Evolutionary conservation across 1,139 yeast species (phyloP).

Genomic region (Taiozyma sp.): DNA sequence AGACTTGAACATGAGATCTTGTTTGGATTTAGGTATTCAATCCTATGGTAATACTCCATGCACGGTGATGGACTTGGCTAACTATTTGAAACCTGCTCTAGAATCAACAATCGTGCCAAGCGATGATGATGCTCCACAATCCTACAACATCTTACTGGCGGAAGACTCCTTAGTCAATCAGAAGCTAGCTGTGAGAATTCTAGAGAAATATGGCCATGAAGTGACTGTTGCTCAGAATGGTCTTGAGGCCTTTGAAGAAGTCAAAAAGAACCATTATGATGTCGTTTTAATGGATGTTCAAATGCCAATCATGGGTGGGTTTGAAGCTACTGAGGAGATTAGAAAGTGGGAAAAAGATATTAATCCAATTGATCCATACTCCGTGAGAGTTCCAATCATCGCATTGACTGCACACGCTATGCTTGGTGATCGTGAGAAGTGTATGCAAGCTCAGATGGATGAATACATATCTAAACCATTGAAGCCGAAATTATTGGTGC

Average conservation of each 20-base stretch:
- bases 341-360: slow-evolving; percentile 88
- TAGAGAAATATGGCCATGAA: slow-evolving; percentile 78
- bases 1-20: slow-evolving; percentile 72
- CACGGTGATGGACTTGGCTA: slow-evolving; percentile 73
- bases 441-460: slow-evolving; percentile 87
- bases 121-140: slow-evolving; percentile 73
- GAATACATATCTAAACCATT: slow-evolving; percentile 84
- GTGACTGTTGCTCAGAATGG: slow-evolving; percentile 87
- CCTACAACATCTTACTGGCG: slow-evolving; percentile 72
- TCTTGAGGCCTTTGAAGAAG: slow-evolving; percentile 74
- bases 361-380: slow-evolving; percentile 42
- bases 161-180: slow-evolving; percentile 88
- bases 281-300: slow-evolving; percentile 91
- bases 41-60: slow-evolving; percentile 89
- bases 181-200: slow-evolving; percentile 76
- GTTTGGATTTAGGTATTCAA: slow-evolving; percentile 82
- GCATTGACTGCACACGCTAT: slow-evolving; percentile 91
- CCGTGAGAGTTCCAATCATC: slow-evolving; percentile 79
- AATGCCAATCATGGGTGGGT: slow-evolving; percentile 95
- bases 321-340: slow-evolving; percentile 82
- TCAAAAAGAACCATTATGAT: slow-evolving; percentile 52
- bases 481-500: slow-evolving; percentile 77
- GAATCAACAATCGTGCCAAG: slow-evolving; percentile 80
- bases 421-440: slow-evolving; percentile 81
- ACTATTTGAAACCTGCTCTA: slow-evolving; percentile 77